A percentile compares a stretch with the other conserved stretches of the same genome.
phyloP scores from a whole-genome alignment of 179 eudicot species.

The Monotropa hypopitys region DNA sequence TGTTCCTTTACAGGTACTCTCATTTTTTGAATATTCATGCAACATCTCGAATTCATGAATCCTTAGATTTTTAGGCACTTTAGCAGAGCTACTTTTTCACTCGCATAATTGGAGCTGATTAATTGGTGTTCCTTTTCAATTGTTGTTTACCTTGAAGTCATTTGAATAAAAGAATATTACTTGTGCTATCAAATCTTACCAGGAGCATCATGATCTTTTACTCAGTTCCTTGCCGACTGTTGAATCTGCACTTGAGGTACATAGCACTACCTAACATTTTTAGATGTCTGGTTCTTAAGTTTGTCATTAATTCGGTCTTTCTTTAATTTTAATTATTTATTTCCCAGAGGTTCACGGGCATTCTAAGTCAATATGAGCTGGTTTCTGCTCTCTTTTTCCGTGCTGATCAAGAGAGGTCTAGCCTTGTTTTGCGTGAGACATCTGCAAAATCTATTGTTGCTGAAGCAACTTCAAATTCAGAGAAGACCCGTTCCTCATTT shows the following conservation, averaged over 20 bases:
- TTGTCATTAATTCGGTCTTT: conserved; percentile 10
- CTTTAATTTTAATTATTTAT: conserved; percentile 16
- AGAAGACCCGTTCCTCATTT: conserved; percentile 46
- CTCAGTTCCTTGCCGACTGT: conserved; percentile 70
- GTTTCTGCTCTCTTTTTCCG: conserved; percentile 55
- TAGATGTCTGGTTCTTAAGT: conserved; percentile 8
- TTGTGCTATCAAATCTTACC: conserved; percentile 15
- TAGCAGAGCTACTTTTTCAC: background rate
- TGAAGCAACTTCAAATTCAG: conserved; percentile 63
- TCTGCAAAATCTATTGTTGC: conserved; percentile 77
- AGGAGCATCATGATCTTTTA: conserved; percentile 97
- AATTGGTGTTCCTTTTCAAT: background rate
- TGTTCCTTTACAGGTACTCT: conserved; percentile 80
- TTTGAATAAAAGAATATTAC: background rate
- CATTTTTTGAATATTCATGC: conserved; percentile 5
- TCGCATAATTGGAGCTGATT: background rate
- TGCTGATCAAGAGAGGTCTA: conserved; percentile 86
- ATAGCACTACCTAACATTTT: conserved; percentile 7
- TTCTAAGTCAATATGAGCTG: conserved; percentile 67
- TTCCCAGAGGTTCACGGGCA: conserved; percentile 56
- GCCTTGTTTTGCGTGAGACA: conserved; percentile 61
- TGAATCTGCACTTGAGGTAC: conserved; percentile 82
- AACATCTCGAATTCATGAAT: background rate
- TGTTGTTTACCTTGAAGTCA: background rate
- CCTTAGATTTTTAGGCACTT: conserved; percentile 2